These are phyloP conservation scores for Populus hybrid DNA, from an alignment of 441 rosid species.

Conservation along the genomic window DNA sequence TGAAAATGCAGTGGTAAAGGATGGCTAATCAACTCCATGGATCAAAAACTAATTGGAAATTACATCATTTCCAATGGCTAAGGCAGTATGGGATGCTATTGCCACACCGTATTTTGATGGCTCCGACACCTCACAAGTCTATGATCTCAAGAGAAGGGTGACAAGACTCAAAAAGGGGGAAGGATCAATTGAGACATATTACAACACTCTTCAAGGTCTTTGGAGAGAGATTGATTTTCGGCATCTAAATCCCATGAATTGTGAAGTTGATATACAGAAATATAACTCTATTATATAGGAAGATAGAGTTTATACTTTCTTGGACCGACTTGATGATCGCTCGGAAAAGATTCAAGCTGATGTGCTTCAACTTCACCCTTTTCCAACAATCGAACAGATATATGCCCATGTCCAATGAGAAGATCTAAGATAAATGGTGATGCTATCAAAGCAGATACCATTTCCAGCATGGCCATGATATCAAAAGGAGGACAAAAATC, in stretches of 20 bases:
- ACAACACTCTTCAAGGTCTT: background rate
- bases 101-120: background rate
- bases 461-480: background rate
- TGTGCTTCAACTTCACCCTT: background rate
- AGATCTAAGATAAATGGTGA: background rate
- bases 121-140: background rate
- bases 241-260: background rate
- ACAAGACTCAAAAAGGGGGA: background rate
- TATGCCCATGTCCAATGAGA: background rate
- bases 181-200: background rate
- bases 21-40: conserved; percentile 6
- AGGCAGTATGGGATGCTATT: background rate
- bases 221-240: background rate
- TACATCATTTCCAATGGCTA: conserved; percentile 1
- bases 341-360: background rate
- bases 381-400: background rate
- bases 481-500: background rate
- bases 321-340: background rate
- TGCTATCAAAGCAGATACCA: background rate
- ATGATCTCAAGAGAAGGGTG: background rate
- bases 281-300: background rate
- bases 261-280: background rate
- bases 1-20: background rate
- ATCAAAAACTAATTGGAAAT: background rate
- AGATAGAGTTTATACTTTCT: background rate